These are phyloP conservation scores for Chernovozyma aurita DNA, from an alignment of 1,139 yeast species.

Conservation along the genomic window DNA sequence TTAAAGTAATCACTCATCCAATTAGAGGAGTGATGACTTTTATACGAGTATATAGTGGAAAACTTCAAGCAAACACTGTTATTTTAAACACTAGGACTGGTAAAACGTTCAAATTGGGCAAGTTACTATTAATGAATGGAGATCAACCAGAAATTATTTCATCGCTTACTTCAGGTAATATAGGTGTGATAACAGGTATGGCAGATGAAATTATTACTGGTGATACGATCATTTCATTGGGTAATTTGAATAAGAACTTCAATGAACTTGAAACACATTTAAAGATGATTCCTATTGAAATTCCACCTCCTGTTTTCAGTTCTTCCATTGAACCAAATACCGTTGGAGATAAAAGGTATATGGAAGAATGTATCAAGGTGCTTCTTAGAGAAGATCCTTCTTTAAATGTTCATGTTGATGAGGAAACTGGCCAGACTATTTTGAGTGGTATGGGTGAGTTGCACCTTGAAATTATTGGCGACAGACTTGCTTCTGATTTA, in stretches of 20 bases:
- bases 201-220: slow-evolving; percentile 76
- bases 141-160: slow-evolving; percentile 73
- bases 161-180: slow-evolving; percentile 67
- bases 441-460: slow-evolving; percentile 95
- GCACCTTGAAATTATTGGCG: slow-evolving; percentile 83
- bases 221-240: slow-evolving; percentile 72
- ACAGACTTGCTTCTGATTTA: slow-evolving; percentile 71
- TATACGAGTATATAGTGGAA: slow-evolving; percentile 85
- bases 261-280: slow-evolving; percentile 46
- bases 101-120: slow-evolving; percentile 59
- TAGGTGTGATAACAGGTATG: slow-evolving; percentile 84
- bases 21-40: slow-evolving; percentile 81
- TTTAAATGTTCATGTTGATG: slow-evolving; percentile 45
- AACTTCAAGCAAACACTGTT: slow-evolving; percentile 54
- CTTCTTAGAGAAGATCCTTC: slow-evolving; percentile 70
- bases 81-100: slow-evolving; percentile 70
- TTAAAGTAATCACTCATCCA: slow-evolving; percentile 85
- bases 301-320: slow-evolving; percentile 93
- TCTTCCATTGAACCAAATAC: slow-evolving; percentile 81
- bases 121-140: slow-evolving; percentile 82
- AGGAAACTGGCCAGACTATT: slow-evolving; percentile 83
- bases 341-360: slow-evolving; percentile 67
- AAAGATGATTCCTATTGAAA: slow-evolving; percentile 67
- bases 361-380: slow-evolving; percentile 63
- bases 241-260: slow-evolving; percentile 41